These are phyloP conservation scores for Haplosporangium sp. DNA, from an alignment of 371 early-diverging fungal species.

Conservation along the genomic window DNA sequence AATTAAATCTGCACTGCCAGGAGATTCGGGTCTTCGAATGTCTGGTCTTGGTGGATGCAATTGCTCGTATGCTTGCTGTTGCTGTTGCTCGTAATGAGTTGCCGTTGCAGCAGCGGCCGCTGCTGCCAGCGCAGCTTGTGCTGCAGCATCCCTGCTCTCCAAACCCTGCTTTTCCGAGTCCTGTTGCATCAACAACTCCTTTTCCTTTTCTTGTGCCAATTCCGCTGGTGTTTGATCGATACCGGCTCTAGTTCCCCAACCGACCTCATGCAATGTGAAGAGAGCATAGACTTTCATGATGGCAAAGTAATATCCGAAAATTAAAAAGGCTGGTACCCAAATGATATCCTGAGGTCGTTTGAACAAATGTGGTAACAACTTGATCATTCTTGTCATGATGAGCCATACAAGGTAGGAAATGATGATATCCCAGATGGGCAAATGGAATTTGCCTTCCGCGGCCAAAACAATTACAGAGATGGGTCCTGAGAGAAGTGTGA, in stretches of 20 bases:
- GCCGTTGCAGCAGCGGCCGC: slow-evolving; percentile 42
- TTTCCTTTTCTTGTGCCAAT: slow-evolving; percentile 42
- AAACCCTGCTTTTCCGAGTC: slow-evolving; percentile 17
- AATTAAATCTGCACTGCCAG: slow-evolving; percentile 45
- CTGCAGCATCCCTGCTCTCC: slow-evolving; percentile 11
- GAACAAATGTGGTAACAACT: slow-evolving; percentile 76
- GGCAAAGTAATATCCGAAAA: slow-evolving; percentile 81
- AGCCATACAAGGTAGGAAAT: slow-evolving; percentile 76
- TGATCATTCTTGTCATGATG: slow-evolving; percentile 75
- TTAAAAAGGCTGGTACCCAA: slow-evolving; percentile 73
- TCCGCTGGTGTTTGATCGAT: slow-evolving; percentile 49
- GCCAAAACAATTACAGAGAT: slow-evolving; percentile 67
- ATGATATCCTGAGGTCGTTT: slow-evolving; percentile 75
- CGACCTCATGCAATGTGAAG: slow-evolving; percentile 77
- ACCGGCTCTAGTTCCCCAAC: slow-evolving; percentile 81
- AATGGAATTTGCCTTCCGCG: slow-evolving; percentile 47
- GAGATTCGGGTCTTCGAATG: slow-evolving; percentile 25
- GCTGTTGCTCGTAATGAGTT: slow-evolving; percentile 28
- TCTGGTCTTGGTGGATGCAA: background rate
- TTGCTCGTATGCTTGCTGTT: slow-evolving; percentile 15
- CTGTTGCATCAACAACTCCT: slow-evolving; percentile 13
- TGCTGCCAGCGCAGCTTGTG: slow-evolving; percentile 48
- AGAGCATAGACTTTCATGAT: slow-evolving; percentile 79
- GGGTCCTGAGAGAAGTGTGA: slow-evolving; percentile 79
- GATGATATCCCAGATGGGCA: slow-evolving; percentile 69